phyloP scores from a whole-genome alignment of 352 stramenopile species.

The Pythium rhizo-oryzae region DNA sequence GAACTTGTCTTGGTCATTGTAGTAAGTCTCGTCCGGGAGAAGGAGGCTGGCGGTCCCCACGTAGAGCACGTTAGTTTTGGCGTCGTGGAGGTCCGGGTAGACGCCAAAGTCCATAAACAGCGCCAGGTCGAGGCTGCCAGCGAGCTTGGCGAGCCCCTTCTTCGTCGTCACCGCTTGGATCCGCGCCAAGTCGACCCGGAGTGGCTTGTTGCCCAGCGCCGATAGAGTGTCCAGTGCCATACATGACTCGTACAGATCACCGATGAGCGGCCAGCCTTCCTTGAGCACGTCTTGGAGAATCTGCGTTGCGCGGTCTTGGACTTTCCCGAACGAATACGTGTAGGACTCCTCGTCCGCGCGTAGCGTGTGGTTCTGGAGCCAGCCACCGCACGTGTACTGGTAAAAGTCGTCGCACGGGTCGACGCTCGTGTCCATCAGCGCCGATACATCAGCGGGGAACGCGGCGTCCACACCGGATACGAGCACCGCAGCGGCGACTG shows the following conservation, averaged over 20 bases:
- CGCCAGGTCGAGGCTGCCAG: slow-evolving; percentile 38
- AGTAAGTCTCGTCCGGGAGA: slow-evolving; percentile 89
- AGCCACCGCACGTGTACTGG: slow-evolving; percentile 49
- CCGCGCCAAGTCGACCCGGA: slow-evolving; percentile 10
- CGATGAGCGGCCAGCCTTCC: slow-evolving; percentile 61
- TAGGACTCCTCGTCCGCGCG: slow-evolving; percentile 38
- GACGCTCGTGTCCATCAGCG: slow-evolving; percentile 46
- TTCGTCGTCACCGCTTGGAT: slow-evolving; percentile 29
- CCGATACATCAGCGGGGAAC: slow-evolving; percentile 40
- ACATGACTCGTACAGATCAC: slow-evolving; percentile 67
- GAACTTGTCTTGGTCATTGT: slow-evolving; percentile 54
- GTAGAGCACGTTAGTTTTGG: slow-evolving; percentile 77
- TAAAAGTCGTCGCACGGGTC: slow-evolving; percentile 80
- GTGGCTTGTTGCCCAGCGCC: slow-evolving; percentile 12
- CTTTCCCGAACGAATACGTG: slow-evolving; percentile 37
- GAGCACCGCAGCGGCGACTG: background rate
- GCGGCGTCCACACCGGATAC: slow-evolving; percentile 27
- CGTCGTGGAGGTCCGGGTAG: slow-evolving; percentile 54
- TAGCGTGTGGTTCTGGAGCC: slow-evolving; percentile 33
- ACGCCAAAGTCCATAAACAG: slow-evolving; percentile 74
- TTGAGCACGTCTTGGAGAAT: slow-evolving; percentile 57
- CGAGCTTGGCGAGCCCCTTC: slow-evolving; percentile 20
- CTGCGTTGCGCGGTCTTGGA: slow-evolving; percentile 50
- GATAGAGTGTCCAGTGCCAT: slow-evolving; percentile 37
- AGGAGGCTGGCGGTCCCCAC: slow-evolving; percentile 52